Evolutionary conservation across 2,329 filamentous ascomycete genomes (phyloP).

Genomic region (Stagonosporopsis chrysanthemi): DNA sequence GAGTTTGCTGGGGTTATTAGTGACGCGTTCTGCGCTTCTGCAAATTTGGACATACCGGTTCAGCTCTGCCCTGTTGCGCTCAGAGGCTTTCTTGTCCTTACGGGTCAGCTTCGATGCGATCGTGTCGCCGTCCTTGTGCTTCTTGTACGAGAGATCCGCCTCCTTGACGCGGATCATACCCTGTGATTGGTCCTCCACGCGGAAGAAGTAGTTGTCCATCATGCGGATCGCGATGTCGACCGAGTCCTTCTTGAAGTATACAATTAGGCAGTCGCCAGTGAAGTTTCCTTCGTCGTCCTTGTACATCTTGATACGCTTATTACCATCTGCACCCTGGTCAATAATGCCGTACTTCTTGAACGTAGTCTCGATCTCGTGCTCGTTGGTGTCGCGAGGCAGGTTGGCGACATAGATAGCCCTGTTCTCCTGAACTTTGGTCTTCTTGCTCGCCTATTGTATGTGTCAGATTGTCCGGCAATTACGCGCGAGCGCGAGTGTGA

Average conservation of each 20-base stretch:
- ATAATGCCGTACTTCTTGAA: slow-evolving; percentile 93
- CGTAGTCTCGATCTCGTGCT: slow-evolving; percentile 80
- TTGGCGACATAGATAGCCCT: slow-evolving; percentile 93
- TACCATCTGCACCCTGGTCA: slow-evolving; percentile 88
- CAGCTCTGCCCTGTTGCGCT: slow-evolving; percentile 88
- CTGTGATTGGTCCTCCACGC: slow-evolving; percentile 61
- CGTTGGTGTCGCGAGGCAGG: slow-evolving; percentile 78
- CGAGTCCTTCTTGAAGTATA: slow-evolving; percentile 96
- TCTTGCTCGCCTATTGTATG: slow-evolving; percentile 47
- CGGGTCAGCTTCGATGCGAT: slow-evolving; percentile 60
- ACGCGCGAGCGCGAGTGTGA: background rate
- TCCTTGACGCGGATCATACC: slow-evolving; percentile 77
- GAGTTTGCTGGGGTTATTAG: slow-evolving; percentile 69
- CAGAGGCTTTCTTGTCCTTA: slow-evolving; percentile 86
- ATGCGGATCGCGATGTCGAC: slow-evolving; percentile 84
- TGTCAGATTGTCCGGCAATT: background rate
- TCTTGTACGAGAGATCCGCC: slow-evolving; percentile 92
- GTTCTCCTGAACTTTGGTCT: slow-evolving; percentile 64
- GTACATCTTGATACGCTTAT: slow-evolving; percentile 93
- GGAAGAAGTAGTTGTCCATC: slow-evolving; percentile 82
- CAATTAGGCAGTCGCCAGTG: slow-evolving; percentile 91
- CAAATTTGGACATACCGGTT: slow-evolving; percentile 59
- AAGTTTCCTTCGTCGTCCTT: slow-evolving; percentile 80
- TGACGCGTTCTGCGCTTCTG: background rate
- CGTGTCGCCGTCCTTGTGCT: slow-evolving; percentile 69